These are phyloP conservation scores for Apostasia ramifera DNA, from an alignment of 106 monocot genomes.

Conservation along the genomic window DNA sequence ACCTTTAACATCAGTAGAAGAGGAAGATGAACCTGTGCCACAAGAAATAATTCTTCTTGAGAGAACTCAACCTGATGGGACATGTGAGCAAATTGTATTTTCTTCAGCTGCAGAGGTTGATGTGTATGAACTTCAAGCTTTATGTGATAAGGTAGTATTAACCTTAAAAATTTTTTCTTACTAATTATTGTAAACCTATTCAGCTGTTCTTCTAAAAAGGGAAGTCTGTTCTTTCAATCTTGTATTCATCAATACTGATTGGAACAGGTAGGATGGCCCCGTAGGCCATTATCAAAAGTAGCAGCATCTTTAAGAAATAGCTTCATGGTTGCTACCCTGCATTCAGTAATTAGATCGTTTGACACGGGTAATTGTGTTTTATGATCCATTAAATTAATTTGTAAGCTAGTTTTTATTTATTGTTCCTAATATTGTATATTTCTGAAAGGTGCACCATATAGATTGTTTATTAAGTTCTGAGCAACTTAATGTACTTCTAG, in stretches of 20 bases:
- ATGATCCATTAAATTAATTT: no score
- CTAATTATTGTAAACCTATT: no score
- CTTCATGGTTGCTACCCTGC: slow-evolving; percentile 86
- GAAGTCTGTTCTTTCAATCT: not conserved
- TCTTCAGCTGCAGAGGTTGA: slow-evolving; percentile 94
- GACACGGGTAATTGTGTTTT: slow-evolving; percentile 36
- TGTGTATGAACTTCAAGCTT: slow-evolving; percentile 83
- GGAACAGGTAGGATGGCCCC: slow-evolving; percentile 92
- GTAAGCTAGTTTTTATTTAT: no score
- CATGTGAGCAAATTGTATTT: slow-evolving; percentile 77
- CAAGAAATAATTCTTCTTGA: slow-evolving; percentile 73
- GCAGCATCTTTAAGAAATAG: slow-evolving; percentile 89
- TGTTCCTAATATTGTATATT: no score
- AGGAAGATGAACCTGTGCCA: slow-evolving; percentile 53
- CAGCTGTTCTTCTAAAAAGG: not conserved
- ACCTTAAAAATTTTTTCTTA: no score
- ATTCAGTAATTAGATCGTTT: slow-evolving; percentile 48
- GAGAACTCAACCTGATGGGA: slow-evolving; percentile 68
- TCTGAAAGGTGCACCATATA: no score
- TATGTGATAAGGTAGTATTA: slow-evolving; percentile 79
- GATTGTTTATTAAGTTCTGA: slow-evolving; percentile 39
- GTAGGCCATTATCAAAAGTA: slow-evolving; percentile 78
- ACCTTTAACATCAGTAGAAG: slow-evolving; percentile 29
- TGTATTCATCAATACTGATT: not conserved
- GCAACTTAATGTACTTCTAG: slow-evolving; percentile 64